Evolutionary conservation across 495 filamentous ascomycete genomes (phyloP).

Genomic region (Elaphomyces granulatus): DNA sequence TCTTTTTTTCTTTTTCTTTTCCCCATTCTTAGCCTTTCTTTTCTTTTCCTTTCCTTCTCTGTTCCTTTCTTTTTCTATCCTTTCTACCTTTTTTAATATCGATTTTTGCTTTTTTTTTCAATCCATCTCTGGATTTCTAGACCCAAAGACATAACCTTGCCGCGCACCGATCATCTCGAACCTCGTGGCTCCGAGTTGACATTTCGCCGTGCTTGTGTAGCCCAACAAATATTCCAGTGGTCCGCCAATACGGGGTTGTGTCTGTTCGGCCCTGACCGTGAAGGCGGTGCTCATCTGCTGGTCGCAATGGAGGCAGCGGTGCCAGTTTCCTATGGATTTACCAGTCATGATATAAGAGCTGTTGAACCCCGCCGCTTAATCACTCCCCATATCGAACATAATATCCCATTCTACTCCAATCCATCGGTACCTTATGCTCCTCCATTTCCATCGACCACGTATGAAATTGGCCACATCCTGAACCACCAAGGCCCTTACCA

Average conservation of each 20-base stretch:
- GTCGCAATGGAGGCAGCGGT: constrained; percentile 29
- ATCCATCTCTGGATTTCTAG: not conserved
- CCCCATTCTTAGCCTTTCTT: constrained; percentile 14
- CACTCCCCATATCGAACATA: constrained; percentile 20
- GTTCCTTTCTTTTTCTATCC: not conserved
- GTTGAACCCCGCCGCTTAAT: constrained; percentile 27
- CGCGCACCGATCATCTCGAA: not conserved
- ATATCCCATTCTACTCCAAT: constrained; percentile 27
- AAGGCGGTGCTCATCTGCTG: constrained; percentile 12
- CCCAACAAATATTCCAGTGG: too few species aligned
- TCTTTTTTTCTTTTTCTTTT: constrained; percentile 10
- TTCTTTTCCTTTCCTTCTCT: constrained; percentile 2
- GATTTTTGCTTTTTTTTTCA: not conserved
- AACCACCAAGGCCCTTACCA: constrained; percentile 17
- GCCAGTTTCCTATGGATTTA: constrained; percentile 30
- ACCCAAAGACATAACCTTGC: not conserved
- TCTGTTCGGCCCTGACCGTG: constrained; percentile 21
- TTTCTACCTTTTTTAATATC: too few species aligned
- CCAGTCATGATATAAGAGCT: constrained; percentile 25
- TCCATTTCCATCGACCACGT: constrained; percentile 22
- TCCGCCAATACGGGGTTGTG: too few species aligned
- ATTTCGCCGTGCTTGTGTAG: too few species aligned
- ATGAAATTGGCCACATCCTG: constrained; percentile 23
- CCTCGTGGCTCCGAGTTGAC: not conserved
- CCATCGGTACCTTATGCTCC: constrained; percentile 23